Conservation (phyloP, 345 rosid species). For the Eucalyptus paniculata region DNA sequence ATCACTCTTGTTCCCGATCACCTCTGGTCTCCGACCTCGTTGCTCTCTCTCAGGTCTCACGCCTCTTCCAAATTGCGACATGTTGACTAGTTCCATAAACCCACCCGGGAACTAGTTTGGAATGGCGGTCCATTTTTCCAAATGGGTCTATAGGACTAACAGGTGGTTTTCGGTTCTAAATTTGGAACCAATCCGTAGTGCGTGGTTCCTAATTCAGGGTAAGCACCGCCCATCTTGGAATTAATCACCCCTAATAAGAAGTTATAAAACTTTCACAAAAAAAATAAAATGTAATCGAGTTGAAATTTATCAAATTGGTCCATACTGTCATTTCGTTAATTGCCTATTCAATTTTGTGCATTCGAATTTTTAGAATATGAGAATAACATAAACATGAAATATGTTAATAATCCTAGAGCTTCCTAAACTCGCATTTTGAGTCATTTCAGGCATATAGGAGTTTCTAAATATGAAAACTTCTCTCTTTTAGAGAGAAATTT, state of each 20-base stretch:
- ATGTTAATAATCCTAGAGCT: background rate
- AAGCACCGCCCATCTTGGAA: background rate
- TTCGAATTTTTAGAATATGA: background rate
- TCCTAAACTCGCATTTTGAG: too few relatives aligned
- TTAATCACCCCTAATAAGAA: too few relatives aligned
- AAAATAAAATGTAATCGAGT: too few relatives aligned
- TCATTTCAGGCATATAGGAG: background rate
- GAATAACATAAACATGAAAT: background rate
- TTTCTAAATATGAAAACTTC: background rate
- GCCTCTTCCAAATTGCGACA: background rate
- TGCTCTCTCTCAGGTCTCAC: background rate
- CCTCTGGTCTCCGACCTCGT: rapidly evolving
- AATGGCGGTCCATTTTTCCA: rapidly evolving
- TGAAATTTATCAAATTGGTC: background rate
- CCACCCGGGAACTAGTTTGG: rapidly evolving
- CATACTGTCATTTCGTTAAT: too few relatives aligned
- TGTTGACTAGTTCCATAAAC: background rate
- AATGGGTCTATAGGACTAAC: rapidly evolving
- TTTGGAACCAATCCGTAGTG: rapidly evolving
- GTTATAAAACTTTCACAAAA: background rate
- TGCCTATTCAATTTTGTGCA: background rate
- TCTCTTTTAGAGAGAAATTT: background rate
- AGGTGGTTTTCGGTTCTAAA: rapidly evolving
- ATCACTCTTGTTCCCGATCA: background rate
- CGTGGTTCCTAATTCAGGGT: rapidly evolving